Evolutionary conservation across 2,329 filamentous ascomycete genomes (phyloP).

Genomic region (Mycosphaerella arachidis): DNA sequence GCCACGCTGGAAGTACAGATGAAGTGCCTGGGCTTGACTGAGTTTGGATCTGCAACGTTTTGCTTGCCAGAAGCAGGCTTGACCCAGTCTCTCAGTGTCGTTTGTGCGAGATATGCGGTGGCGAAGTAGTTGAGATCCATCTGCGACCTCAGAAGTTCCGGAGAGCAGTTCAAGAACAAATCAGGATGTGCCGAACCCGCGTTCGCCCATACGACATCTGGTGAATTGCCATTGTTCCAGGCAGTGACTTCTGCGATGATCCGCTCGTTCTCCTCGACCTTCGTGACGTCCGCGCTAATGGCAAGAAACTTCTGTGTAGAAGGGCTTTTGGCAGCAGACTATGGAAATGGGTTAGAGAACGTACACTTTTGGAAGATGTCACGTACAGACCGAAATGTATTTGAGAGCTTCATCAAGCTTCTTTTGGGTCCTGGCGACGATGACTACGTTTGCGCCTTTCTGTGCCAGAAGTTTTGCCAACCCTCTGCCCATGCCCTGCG

Average conservation of each 20-base stretch:
- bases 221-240: constrained; percentile 71
- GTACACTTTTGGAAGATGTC: neutral
- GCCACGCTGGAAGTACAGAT: constrained; percentile 79
- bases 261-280: constrained; percentile 62
- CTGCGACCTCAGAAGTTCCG: constrained; percentile 64
- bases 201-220: constrained; percentile 88
- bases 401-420: constrained; percentile 70
- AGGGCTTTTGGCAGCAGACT: constrained; percentile 63
- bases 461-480: constrained; percentile 68
- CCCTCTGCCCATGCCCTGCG: constrained; percentile 83
- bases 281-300: constrained; percentile 77
- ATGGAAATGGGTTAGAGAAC: constrained; percentile 2
- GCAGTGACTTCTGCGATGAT: constrained; percentile 66
- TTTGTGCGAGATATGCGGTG: constrained; percentile 78
- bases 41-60: constrained; percentile 16
- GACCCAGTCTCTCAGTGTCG: constrained; percentile 72
- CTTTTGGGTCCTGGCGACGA: constrained; percentile 70
- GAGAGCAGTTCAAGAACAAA: constrained; percentile 71
- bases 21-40: constrained; percentile 64
- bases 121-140: constrained; percentile 95
- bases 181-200: constrained; percentile 70
- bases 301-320: constrained; percentile 72
- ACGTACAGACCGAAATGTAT: constrained; percentile 55
- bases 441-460: constrained; percentile 81
- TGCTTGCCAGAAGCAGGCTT: constrained; percentile 36